A percentile compares a stretch with the other conserved stretches of the same genome.
These are phyloP conservation scores for Umbelopsis vinacea DNA, from an alignment of 192 early-diverging fungal genomes.

Conservation along the genomic window DNA sequence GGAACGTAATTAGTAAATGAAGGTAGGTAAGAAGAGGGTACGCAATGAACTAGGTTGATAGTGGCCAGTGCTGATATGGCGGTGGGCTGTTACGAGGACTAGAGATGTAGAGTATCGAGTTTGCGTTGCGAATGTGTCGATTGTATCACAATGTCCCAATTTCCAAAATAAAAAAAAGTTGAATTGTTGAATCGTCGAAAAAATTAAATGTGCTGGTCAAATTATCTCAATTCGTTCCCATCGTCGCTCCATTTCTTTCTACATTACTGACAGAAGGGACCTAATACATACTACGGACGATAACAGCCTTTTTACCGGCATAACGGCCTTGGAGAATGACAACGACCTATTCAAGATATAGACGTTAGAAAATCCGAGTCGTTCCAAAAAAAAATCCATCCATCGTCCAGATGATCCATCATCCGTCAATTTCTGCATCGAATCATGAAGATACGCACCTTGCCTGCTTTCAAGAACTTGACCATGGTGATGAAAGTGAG, in stretches of 20 bases:
- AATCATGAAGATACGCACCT: constrained; percentile 33
- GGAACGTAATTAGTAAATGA: constrained; percentile 5
- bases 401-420: not conserved
- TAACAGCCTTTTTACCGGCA: constrained; percentile 99
- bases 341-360: constrained; percentile 75
- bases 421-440: constrained; percentile 23
- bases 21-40: too few relatives aligned
- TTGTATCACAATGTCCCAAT: too few relatives aligned
- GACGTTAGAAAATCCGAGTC: constrained; percentile 21
- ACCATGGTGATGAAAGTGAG: constrained; percentile 41
- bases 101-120: too few relatives aligned
- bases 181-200: not conserved
- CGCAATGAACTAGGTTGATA: too few relatives aligned
- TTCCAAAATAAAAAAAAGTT: not conserved
- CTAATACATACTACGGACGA: constrained; percentile 77
- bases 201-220: not conserved
- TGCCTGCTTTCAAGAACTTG: constrained; percentile 65
- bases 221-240: not conserved
- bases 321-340: constrained; percentile 98
- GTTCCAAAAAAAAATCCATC: constrained; percentile 33
- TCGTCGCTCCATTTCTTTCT: not conserved
- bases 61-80: too few relatives aligned
- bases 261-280: not conserved
- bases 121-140: too few relatives aligned
- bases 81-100: too few relatives aligned